These are phyloP conservation scores for Echeveria elegans DNA, from an alignment of 164 flowering plant genomes.

Conservation along the genomic window DNA sequence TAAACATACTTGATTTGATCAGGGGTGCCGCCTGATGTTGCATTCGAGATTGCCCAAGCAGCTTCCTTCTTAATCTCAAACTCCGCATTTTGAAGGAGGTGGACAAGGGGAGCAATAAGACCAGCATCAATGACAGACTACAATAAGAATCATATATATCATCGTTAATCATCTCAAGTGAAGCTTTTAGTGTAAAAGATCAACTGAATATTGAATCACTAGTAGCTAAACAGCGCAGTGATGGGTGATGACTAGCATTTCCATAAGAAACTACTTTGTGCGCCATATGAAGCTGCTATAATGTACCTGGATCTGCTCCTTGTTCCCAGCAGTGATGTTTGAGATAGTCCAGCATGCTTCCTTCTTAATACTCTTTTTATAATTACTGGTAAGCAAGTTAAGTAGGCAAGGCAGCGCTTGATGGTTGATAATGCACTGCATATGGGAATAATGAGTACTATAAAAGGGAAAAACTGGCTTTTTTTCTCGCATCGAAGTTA, in stretches of 20 bases:
- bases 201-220: no score
- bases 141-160: background rate
- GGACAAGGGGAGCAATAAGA: constrained; percentile 40
- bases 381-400: constrained; percentile 30
- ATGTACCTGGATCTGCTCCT: constrained; percentile 48
- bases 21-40: constrained; percentile 49
- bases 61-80: constrained; percentile 64
- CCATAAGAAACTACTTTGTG: background rate
- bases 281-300: background rate
- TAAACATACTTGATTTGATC: constrained; percentile 48
- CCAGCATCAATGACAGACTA: constrained; percentile 51
- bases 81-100: constrained; percentile 52
- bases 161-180: background rate
- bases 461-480: background rate
- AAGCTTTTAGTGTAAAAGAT: background rate
- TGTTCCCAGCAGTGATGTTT: constrained; percentile 47
- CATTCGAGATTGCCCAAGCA: constrained; percentile 66
- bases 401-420: constrained; percentile 38
- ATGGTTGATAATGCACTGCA: constrained; percentile 37
- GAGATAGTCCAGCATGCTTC: constrained; percentile 54
- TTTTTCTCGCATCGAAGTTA: no score
- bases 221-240: background rate
- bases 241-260: background rate
- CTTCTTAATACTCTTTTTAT: constrained; percentile 50
- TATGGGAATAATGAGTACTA: background rate